Base-by-base conservation (phyloP, 2,329 filamentous ascomycete genomes). In the Xylariaceae sp. region DNA sequence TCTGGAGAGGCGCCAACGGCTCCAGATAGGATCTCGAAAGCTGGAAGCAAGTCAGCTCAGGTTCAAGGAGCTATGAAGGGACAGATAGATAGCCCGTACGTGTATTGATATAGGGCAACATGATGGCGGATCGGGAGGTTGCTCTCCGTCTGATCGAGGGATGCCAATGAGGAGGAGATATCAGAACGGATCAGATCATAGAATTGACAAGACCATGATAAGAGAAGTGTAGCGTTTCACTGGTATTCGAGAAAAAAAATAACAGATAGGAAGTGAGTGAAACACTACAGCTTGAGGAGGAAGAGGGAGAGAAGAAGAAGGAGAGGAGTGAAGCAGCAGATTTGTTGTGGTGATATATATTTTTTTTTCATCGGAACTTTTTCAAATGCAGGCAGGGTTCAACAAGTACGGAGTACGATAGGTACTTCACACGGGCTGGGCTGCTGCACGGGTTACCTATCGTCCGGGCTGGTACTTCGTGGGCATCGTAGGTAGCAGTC, bases 1-100 rank as follows among this genome's bases (percentile, higher is more conserved):
- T 80, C 78, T 6, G 77, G 72, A 45, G 75, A 74, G 62, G 75
- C 71, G 54, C 78, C 78, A n/a, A 80, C 63, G 30, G 67, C 69
- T 59, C 70, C 73, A 53, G 74, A 73, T 55, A 78, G 64, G 56
- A 75, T 73, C 62, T 75, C 73, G 61, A 81, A 81, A 18, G 78
- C 78, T 81, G 52, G 1, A 55, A 42, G 23, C 3, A 30, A 53
- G 62, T 70, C 53, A 69, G 61, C 51, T 55, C 50, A 60, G 15
- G 15, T 34, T 11, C 4, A 2, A n/a, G 13, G 48, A 11, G 49
- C 11, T 5, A 23, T 39, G 9, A 9, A n/a, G 11, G 30, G 44
- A 47, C 10, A 13, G 51, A 30, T 30, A 1, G 23, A 30, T 11
- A n/a, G 48, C 34, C 57, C 64, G n/a, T 61, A 67, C 65, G 65